Evolutionary conservation across 2,329 filamentous ascomycete species (phyloP).

Genomic region (Cadophora sp.): DNA sequence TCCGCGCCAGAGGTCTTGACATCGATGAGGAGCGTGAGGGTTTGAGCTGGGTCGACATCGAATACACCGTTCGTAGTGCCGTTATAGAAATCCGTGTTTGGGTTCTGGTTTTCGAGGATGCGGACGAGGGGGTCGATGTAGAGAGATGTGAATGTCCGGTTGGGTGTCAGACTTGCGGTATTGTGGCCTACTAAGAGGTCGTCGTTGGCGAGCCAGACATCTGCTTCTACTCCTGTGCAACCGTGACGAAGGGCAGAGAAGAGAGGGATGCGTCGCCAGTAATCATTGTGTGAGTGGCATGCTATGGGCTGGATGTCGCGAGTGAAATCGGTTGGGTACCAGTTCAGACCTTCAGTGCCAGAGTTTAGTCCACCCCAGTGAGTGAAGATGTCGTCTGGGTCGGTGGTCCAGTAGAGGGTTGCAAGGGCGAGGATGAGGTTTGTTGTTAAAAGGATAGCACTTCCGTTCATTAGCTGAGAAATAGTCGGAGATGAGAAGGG

Average conservation of each 20-base stretch:
- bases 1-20: conserved; percentile 65
- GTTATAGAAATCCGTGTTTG: conserved; percentile 53
- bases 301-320: conserved; percentile 59
- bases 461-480: conserved; percentile 23
- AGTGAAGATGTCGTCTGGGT: conserved; percentile 43
- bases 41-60: conserved; percentile 57
- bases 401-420: conserved; percentile 43
- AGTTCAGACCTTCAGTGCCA: conserved; percentile 49
- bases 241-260: conserved; percentile 66
- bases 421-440: conserved; percentile 45
- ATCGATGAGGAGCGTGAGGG: conserved; percentile 70
- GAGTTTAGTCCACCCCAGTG: conserved; percentile 49
- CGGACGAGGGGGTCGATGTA: conserved; percentile 70
- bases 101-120: conserved; percentile 62
- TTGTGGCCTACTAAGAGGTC: conserved; percentile 71
- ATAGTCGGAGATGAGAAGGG: neutral
- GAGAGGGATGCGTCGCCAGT: conserved; percentile 68
- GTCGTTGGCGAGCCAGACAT: conserved; percentile 67
- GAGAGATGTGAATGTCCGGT: conserved; percentile 65
- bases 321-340: conserved; percentile 59
- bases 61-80: conserved; percentile 62
- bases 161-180: conserved; percentile 56
- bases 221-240: conserved; percentile 71
- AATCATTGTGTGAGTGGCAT: conserved; percentile 76
- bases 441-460: conserved; percentile 46